Base-by-base conservation (phyloP, 164 flowering plant genomes). In the Vitis amurensis region DNA sequence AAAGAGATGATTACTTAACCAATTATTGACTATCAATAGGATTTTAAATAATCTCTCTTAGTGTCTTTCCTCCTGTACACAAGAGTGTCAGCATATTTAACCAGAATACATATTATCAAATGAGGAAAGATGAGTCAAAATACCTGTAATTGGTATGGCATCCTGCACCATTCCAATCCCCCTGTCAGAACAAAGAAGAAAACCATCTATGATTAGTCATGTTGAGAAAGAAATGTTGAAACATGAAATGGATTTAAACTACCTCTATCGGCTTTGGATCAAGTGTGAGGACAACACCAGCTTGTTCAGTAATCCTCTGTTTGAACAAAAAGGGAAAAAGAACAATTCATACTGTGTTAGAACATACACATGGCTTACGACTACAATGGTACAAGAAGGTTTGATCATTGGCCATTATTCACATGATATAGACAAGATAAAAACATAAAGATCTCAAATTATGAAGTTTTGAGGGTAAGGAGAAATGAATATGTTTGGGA, bases 101-200 rank as follows among this genome's bases (percentile, higher is more conserved):
- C 44, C 44, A 37, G 44, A 37, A 37, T 37, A 4, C 44, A 37
- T 37, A 68, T 15, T 13, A 50, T 30, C 27, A 11, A 31, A 14
- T 9, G 16, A 48, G 7, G 51, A 23, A 14, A 60, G 29, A 3
- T 31, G 14, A 52, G 12, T 44, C 37, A 31, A 2, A 44, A 15
- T 82, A 91, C 99, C 98, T 95, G 89, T 79, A 96, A 63, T 93
- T 96, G 74, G 97, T 91, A 80, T 96, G 99, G 73, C 95, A 90
- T 66, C 99, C 98, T 15, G 98, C 99, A 59, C 99, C 99, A 75
- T 96, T 96, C 99, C 99, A 96, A 75, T 96, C 99, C 31, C 98
- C 98, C 98, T 95, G 81, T 29, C 49, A 69, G 59, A 8, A 11
- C 5, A 31, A 17, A 58, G 47, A 56, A 29, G 10, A 53, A 37